Evolutionary conservation across 2,329 filamentous ascomycete species (phyloP).

Genomic region (Aureobasidium pullulans): DNA sequence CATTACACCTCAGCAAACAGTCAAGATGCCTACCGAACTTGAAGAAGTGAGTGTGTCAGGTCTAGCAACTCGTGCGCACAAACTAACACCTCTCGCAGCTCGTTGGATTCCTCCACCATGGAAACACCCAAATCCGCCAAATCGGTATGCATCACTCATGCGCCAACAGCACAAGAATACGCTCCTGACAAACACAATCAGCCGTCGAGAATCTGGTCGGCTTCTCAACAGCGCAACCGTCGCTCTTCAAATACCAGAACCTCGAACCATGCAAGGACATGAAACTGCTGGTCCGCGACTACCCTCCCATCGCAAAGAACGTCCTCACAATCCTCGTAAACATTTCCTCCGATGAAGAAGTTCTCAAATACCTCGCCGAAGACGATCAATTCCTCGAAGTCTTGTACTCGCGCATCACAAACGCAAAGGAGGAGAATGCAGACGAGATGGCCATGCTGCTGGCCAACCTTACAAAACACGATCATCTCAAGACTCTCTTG

Average conservation of each 20-base stretch:
- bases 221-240: constrained; percentile 67
- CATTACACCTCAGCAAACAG: neutral
- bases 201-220: constrained; percentile 82
- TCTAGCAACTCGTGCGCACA: neutral
- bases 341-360: constrained; percentile 66
- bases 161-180: neutral
- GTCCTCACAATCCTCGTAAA: constrained; percentile 87
- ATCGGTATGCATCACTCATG: constrained; percentile 47
- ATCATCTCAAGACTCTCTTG: constrained; percentile 62
- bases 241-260: constrained; percentile 75
- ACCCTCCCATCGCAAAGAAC: constrained; percentile 88
- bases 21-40: constrained; percentile 42
- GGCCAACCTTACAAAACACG: constrained; percentile 81
- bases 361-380: constrained; percentile 63
- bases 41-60: constrained; percentile 34
- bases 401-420: constrained; percentile 64
- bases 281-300: constrained; percentile 79
- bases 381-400: constrained; percentile 77
- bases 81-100: constrained; percentile 47
- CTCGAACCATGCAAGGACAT: constrained; percentile 76
- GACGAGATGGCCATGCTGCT: constrained; percentile 86
- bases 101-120: constrained; percentile 87
- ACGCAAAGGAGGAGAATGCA: constrained; percentile 68
- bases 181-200: constrained; percentile 25
- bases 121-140: constrained; percentile 82